phyloP scores from a whole-genome alignment of 148 eudicot species.

The Vaccinium vitisidaea region DNA sequence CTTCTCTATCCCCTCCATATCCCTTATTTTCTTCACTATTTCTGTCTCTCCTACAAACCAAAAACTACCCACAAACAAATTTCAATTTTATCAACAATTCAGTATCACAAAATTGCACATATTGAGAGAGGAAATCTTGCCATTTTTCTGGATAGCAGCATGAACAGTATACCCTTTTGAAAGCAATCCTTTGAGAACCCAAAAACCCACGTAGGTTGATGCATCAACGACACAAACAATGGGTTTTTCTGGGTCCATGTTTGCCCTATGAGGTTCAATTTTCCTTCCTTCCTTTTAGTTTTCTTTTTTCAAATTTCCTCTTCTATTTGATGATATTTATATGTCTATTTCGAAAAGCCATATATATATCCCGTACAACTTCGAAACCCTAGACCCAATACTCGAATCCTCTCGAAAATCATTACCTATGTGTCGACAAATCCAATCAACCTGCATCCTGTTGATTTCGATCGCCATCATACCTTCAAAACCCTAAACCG shows the following conservation, averaged over 20 bases:
- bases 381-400: too few relatives aligned
- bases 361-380: too few relatives aligned
- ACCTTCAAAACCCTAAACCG: too few relatives aligned
- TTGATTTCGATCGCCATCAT: too few relatives aligned
- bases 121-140: constrained; percentile 17
- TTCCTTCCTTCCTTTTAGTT: constrained; percentile 17
- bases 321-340: neutral
- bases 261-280: constrained; percentile 14
- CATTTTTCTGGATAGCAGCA: constrained; percentile 37
- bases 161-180: constrained; percentile 38
- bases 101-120: neutral
- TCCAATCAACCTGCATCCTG: too few relatives aligned
- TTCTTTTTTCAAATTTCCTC: neutral
- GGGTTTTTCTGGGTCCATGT: constrained; percentile 18
- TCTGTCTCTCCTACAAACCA: constrained; percentile 35
- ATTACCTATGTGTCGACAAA: too few relatives aligned
- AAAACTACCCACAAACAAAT: neutral
- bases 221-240: constrained; percentile 54
- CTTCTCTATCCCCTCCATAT: constrained; percentile 30
- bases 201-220: constrained; percentile 47
- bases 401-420: too few relatives aligned
- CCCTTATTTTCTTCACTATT: constrained; percentile 35
- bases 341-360: neutral
- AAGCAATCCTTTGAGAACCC: constrained; percentile 35
- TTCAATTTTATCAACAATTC: neutral